Conservation (phyloP, 768 basidiomycete species). For the Boletus sensibilis region DNA sequence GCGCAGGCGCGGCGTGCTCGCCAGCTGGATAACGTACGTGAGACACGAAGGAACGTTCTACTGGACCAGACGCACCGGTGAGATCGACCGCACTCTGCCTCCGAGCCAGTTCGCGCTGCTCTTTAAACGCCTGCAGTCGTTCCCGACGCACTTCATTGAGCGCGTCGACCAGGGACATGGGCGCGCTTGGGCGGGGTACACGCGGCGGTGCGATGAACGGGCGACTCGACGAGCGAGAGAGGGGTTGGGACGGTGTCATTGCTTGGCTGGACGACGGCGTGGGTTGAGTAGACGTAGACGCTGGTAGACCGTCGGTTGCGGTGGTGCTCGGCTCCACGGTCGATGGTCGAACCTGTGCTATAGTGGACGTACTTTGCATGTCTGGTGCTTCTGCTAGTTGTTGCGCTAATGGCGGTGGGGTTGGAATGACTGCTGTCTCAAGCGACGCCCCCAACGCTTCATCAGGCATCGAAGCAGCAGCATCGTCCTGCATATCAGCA, state of each 20-base stretch:
- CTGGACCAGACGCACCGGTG: background rate
- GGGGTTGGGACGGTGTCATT: background rate
- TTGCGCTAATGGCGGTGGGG: background rate
- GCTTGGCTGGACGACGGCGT: background rate
- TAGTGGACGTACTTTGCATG: background rate
- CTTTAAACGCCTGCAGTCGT: background rate
- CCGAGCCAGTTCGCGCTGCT: background rate
- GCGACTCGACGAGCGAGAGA: background rate
- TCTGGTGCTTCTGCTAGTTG: background rate
- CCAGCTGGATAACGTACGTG: background rate
- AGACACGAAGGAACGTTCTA: background rate
- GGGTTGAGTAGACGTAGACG: background rate
- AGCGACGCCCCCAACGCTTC: background rate
- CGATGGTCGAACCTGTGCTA: background rate
- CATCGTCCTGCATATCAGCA: slow-evolving; percentile 7
- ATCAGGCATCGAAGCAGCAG: background rate
- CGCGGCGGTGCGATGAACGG: slow-evolving; percentile 27
- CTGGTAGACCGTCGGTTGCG: background rate
- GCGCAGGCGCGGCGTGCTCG: background rate
- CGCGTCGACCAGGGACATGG: slow-evolving; percentile 20
- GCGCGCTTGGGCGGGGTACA: slow-evolving; percentile 9
- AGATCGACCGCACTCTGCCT: background rate
- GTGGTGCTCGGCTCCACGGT: background rate
- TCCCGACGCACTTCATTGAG: slow-evolving; percentile 23
- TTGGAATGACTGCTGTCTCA: background rate